Base-by-base conservation (phyloP, 768 basidiomycete genomes). In the Naganishia antarctica region DNA sequence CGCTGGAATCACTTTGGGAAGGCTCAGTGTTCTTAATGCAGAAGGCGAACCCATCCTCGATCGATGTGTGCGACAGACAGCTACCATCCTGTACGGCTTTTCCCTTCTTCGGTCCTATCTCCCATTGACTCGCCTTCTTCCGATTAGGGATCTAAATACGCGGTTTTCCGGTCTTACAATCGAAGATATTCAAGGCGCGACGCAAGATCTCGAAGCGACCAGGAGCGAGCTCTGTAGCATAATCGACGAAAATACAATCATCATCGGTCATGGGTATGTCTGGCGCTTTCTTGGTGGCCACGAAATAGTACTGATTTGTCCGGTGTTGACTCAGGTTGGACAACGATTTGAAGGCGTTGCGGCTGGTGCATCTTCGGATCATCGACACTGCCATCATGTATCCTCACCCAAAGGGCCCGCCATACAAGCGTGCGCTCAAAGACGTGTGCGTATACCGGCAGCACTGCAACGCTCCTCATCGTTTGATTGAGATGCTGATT, bases 331-430 rank as follows among this genome's bases (percentile, higher is more conserved):
- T 89, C 77, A 89, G 87, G 0, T 81, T 98, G 21, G 94, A 98
- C 67, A 98, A 98, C 75, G 96, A 99, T 74, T 79, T 99, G 68
- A 89, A 87, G 74, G 87, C 94, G 8, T 79, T 99, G 67, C 83
- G 96, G 16, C 85, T 98, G 70, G 79, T 98, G 0, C 96, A 99
- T 75, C 60, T 83, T 65, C 84, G 81, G 66, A 86, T 91, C 66
- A 82, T 99, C 31, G 96, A 99, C 71, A 98, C 96, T 0, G 87
- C 85, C 0, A 79, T 88, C 16, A 76, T 80, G 15, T 94, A 93
- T 71, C 91, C 90, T 9, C 96, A 98, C 75, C 77, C 86, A 0
- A 81, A 84, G 12, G 93, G 94, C 4, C 80, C 76, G 15, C 86
- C 86, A 0, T 94, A 85, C 74, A 82, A 91, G 29, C 82, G 88